phyloP scores from a whole-genome alignment of 1,284 basidiomycete genomes.

The Cryptococcus jaspeensis region DNA sequence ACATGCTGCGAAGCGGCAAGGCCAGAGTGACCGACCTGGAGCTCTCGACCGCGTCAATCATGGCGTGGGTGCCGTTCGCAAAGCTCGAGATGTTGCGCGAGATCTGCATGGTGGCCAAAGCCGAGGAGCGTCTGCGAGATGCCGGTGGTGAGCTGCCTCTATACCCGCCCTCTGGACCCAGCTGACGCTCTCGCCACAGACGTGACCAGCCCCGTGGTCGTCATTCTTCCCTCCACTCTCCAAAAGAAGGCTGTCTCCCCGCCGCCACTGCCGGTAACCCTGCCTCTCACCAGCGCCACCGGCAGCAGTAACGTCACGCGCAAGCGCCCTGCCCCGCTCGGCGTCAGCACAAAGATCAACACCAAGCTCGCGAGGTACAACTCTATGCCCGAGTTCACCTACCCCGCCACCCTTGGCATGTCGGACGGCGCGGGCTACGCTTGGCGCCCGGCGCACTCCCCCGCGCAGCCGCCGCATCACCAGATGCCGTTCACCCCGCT shows the following conservation, averaged over 20 bases:
- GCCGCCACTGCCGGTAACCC: not conserved
- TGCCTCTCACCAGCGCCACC: not conserved
- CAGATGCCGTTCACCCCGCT: not conserved
- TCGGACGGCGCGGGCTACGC: not conserved
- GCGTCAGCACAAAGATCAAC: not conserved
- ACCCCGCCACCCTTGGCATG: not conserved
- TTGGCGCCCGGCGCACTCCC: not conserved
- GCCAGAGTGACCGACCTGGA: constrained; percentile 53
- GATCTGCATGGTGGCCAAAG: constrained; percentile 55
- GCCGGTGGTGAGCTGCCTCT: constrained; percentile 16
- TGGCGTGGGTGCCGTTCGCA: constrained; percentile 53
- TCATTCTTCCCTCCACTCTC: not conserved
- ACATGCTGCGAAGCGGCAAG: constrained; percentile 52
- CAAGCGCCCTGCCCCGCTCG: not conserved
- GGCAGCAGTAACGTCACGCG: too few relatives aligned
- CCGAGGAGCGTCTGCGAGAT: constrained; percentile 42
- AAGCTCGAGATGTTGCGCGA: constrained; percentile 54
- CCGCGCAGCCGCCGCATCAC: not conserved
- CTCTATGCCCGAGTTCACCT: not conserved
- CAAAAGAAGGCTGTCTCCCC: not conserved
- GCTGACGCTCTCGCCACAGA: not conserved
- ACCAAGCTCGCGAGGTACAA: not conserved
- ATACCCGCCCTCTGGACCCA: not conserved
- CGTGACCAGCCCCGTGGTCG: constrained; percentile 24
- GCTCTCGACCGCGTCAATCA: constrained; percentile 54